phyloP scores from a whole-genome alignment of 169 alveolate genomes.

The Cryptosporidium andersoni region DNA sequence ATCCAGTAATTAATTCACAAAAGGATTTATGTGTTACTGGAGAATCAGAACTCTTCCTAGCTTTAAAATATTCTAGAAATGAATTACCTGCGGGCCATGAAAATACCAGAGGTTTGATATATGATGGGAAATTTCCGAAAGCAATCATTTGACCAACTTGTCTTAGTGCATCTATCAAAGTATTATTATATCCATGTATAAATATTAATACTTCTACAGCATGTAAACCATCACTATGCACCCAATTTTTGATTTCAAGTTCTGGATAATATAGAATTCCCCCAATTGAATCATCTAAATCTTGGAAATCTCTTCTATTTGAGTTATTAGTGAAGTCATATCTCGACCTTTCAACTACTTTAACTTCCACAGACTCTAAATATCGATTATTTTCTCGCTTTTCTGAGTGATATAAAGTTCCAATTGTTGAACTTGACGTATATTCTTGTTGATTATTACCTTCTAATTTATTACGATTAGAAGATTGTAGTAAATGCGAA shows the following conservation, averaged over 20 bases:
- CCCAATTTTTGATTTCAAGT: constrained; percentile 74
- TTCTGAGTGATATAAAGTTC: constrained; percentile 44
- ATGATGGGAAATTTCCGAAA: constrained; percentile 84
- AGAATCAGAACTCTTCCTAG: constrained; percentile 73
- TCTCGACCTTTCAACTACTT: constrained; percentile 70
- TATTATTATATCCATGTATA: constrained; percentile 81
- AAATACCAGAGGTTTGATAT: constrained; percentile 81
- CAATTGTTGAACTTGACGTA: constrained; percentile 60
- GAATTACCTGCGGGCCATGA: constrained; percentile 84
- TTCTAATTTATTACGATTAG: constrained; percentile 20
- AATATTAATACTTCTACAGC: constrained; percentile 81
- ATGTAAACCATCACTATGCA: constrained; percentile 77
- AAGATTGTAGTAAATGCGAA: constrained; percentile 16
- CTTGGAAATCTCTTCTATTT: constrained; percentile 63
- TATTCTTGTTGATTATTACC: constrained; percentile 72
- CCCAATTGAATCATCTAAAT: constrained; percentile 27
- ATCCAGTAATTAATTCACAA: constrained; percentile 40
- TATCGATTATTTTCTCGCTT: constrained; percentile 65
- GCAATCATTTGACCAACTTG: constrained; percentile 82
- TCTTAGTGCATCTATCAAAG: constrained; percentile 74
- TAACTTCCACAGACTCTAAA: constrained; percentile 64
- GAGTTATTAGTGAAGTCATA: constrained; percentile 23
- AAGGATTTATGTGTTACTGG: constrained; percentile 49
- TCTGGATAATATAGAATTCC: constrained; percentile 61
- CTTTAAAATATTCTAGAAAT: constrained; percentile 72